Conservation (phyloP, 2,329 filamentous ascomycete genomes). For the Tolypocladium nubicola region DNA sequence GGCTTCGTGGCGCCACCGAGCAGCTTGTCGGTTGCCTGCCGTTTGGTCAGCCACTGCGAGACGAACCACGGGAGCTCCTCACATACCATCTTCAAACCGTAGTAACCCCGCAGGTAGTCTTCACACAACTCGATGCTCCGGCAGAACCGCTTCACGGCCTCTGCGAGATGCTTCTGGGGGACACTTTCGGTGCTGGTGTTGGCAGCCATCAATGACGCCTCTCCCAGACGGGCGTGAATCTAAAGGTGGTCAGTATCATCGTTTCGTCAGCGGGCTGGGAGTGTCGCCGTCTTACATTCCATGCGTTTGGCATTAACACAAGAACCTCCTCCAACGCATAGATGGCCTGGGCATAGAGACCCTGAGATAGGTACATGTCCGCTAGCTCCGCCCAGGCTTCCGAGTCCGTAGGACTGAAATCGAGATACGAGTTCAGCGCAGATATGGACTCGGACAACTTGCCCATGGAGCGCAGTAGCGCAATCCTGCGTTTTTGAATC, state of each 20-base stretch:
- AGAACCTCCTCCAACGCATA: conserved; percentile 87
- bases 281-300: conserved; percentile 61
- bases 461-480: conserved; percentile 66
- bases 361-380: conserved; percentile 74
- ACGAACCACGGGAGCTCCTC: background rate
- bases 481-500: conserved; percentile 74
- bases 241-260: conserved; percentile 26
- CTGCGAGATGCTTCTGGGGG: conserved; percentile 46
- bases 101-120: conserved; percentile 84
- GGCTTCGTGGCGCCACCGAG: conserved; percentile 31
- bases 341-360: conserved; percentile 71
- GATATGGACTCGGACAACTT: conserved; percentile 62
- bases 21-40: conserved; percentile 38
- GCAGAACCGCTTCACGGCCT: conserved; percentile 76
- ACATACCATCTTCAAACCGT: conserved; percentile 70
- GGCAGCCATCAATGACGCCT: conserved; percentile 65
- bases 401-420: conserved; percentile 77
- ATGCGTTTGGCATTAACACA: conserved; percentile 78
- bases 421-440: conserved; percentile 63
- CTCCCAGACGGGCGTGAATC: conserved; percentile 80
- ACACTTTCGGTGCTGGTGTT: conserved; percentile 29
- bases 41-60: conserved; percentile 1
- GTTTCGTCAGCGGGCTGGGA: background rate
- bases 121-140: conserved; percentile 90
- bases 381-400: conserved; percentile 91